phyloP scores from a whole-genome alignment of 805 yeast genomes.

The Metschnikowia rubicola region DNA sequence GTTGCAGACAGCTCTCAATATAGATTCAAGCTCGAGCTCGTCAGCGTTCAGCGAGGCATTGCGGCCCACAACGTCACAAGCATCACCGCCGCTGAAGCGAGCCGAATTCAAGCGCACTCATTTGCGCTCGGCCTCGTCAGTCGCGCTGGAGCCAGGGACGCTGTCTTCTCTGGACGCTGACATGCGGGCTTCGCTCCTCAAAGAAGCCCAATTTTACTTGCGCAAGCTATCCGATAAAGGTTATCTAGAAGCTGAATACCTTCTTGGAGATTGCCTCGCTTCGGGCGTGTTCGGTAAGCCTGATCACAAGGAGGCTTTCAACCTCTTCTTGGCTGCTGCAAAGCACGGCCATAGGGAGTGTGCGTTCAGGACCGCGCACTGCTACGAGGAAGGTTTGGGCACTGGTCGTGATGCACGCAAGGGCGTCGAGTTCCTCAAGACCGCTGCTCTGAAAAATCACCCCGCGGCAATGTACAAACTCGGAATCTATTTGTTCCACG shows the following conservation, averaged over 20 bases:
- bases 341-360: conserved; percentile 91
- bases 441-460: conserved; percentile 88
- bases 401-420: conserved; percentile 84
- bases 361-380: conserved; percentile 85
- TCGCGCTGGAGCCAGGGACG: conserved; percentile 1
- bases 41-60: background rate
- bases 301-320: conserved; percentile 73
- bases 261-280: conserved; percentile 84
- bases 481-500: conserved; percentile 82
- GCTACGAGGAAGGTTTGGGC: conserved; percentile 93
- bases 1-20: conserved; percentile 70
- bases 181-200: conserved; percentile 55
- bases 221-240: conserved; percentile 75
- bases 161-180: conserved; percentile 16
- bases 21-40: conserved; percentile 1
- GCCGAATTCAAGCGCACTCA: background rate
- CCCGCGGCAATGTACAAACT: conserved; percentile 96
- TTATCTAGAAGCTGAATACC: conserved; percentile 84
- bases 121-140: conserved; percentile 4
- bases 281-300: conserved; percentile 81
- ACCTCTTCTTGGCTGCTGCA: conserved; percentile 82
- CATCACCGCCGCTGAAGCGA: background rate
- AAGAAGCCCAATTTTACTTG: conserved; percentile 72
- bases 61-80: background rate
- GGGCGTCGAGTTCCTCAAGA: conserved; percentile 75